Base-by-base conservation (phyloP, 768 basidiomycete genomes). In the Phlebiopsis flavidoalba region DNA sequence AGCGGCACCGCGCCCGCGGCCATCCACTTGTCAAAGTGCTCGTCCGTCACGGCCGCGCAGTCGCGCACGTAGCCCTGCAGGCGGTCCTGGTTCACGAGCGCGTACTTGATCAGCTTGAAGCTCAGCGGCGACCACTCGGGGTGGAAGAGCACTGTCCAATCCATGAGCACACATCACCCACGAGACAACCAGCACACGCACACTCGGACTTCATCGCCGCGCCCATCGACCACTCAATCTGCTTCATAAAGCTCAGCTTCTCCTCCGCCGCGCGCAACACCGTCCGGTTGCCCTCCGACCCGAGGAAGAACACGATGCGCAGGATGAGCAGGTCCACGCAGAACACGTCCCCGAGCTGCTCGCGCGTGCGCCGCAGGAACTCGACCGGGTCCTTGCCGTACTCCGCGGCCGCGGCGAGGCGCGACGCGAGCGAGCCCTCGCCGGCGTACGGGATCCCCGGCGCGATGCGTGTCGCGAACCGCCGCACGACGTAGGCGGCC, bases 251-350 rank as follows among this genome's bases (percentile, higher is more conserved):
- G 56, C 56, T 57, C 24, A 57, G 17, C 45, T 35, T 57, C 22
- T 57, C 56, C 45, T 57, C 56, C 26, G 56, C n/a, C 12, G 56
- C 40, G 8, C 56, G n/a, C n/a, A 57, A 47, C 12, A 57, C 12
- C 46, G 45, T 46, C 8, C 31, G 45, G 45, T 57, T 57, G 2
- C 56, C 56, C 22, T 57, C 56, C 40, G 56, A 46, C 4, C 56
- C 56, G n/a, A 57, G 31, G 43, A 48, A 26, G n/a, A 57, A 57
- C 8, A 57, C 45, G n/a, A 57, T 46, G 43, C 47, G 45, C 10
- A 33, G 19, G 43, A 48, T 46, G 5, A 57, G 4, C 8, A 57
- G 56, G 45, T 57, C 56, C 6, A 57, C 46, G 45, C 56, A 57
- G 45, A 57, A 57, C 7, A 57, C 45, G 36, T 57, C 56, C 14